Percentiles rank a stretch among this genome's conserved stretches.
These are phyloP conservation scores for Penicillium malachiteum DNA, from an alignment of 495 filamentous ascomycete species.

Conservation along the genomic window DNA sequence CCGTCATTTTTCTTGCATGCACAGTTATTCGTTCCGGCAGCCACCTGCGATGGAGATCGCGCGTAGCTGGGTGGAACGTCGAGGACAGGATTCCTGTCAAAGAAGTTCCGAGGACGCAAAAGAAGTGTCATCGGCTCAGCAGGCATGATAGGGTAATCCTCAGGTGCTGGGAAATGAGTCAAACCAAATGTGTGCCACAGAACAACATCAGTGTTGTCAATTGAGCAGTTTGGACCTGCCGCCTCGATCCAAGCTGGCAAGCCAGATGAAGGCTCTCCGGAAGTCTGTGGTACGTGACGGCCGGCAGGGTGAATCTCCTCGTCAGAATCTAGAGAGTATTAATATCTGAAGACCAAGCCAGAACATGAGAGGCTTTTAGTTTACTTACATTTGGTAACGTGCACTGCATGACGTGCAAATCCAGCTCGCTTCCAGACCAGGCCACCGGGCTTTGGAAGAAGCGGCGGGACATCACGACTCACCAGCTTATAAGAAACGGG, in stretches of 20 bases:
- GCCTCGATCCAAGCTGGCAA: conserved; percentile 77
- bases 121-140: conserved; percentile 85
- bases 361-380: neutral
- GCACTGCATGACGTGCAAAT: conserved; percentile 87
- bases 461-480: conserved; percentile 72
- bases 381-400: conserved; percentile 83
- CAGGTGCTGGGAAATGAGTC: conserved; percentile 87
- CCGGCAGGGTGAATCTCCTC: conserved; percentile 90
- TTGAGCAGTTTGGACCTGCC: conserved; percentile 63
- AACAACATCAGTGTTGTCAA: conserved; percentile 85
- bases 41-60: conserved; percentile 70
- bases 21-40: conserved; percentile 45
- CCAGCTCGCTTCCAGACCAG: conserved; percentile 93
- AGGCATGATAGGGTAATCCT: conserved; percentile 96
- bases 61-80: conserved; percentile 83
- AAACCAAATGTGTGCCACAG: conserved; percentile 97
- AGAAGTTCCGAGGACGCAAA: conserved; percentile 85
- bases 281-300: conserved; percentile 91
- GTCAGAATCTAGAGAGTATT: conserved; percentile 60
- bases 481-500: conserved; percentile 91
- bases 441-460: conserved; percentile 81
- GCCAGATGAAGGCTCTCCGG: conserved; percentile 75
- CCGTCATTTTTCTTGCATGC: conserved; percentile 44
- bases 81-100: conserved; percentile 77
- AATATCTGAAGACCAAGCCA: conserved; percentile 1